Evolutionary conservation across 1,139 yeast genomes (phyloP), one percentile per base, ranked within the genome.

Genomic region (Suhomyces chickasaworum): DNA sequence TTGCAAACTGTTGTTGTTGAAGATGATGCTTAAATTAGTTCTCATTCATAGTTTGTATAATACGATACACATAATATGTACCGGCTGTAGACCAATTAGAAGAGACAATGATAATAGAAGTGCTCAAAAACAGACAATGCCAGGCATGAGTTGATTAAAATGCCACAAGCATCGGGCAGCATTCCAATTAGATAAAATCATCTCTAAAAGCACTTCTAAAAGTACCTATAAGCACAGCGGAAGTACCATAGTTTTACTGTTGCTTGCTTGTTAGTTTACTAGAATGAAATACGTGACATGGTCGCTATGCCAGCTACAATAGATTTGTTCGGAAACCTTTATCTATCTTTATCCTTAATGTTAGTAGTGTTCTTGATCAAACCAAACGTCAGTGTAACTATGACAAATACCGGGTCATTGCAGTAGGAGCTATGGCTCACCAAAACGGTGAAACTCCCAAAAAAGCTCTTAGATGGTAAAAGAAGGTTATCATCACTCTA

Each of bases 1-100:
- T 88, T 93, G 77, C 86, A 90, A 80, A 93, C 99, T 77, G 87
- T 83, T 77, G 97, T 90, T 73, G 93, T 93, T 74, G 95, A 84
- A 69, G 89, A 84, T 64, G 89, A 84, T 72, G 87, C 80, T 72
- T 79, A 78, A 76, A 64, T 67, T 36, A 32, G 39, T 40, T 42
- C 45, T 46, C 46, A 47, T 47, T 44, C 39, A 47, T 47, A 47
- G 50, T 47, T 46, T 44, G 50, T 47, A 47, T 47, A 47, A 44
- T 44, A 47, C 33, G 49, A 46, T 41, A 40, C 49, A 46, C 49
- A 46, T 44, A 47, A 47, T 44, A 37, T 42, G 50, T 41, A n/a
- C n/a, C n/a, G n/a, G n/a, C n/a, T n/a, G n/a, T n/a, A n/a, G n/a
- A n/a, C n/a, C n/a, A n/a, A n/a, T n/a, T n/a, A n/a, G n/a, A n/a